A percentile compares a stretch with the other conserved stretches of the same genome.
Conservation (phyloP, 2,329 filamentous ascomycete species). For the Cercospora sp. region DNA sequence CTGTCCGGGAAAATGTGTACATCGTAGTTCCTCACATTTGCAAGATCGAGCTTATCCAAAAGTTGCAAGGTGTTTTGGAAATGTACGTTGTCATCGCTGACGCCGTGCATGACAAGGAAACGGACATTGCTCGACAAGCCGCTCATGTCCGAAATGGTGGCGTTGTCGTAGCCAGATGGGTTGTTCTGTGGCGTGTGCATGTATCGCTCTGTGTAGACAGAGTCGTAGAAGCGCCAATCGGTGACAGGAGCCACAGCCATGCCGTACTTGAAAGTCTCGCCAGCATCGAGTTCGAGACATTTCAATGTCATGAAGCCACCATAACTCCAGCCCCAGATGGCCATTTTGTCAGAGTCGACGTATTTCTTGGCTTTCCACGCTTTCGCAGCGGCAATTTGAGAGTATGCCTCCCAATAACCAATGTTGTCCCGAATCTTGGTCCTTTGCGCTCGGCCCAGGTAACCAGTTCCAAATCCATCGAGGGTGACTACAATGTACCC, state of each 20-base stretch:
- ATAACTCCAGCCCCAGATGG: slow-evolving; percentile 98
- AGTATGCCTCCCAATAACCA: slow-evolving; percentile 78
- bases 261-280: slow-evolving; percentile 88
- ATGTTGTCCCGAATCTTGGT: slow-evolving; percentile 81
- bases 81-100: slow-evolving; percentile 97
- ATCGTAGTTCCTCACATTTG: slow-evolving; percentile 86
- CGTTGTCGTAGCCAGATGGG: slow-evolving; percentile 69
- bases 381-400: slow-evolving; percentile 89
- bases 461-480: slow-evolving; percentile 90
- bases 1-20: slow-evolving; percentile 96
- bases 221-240: slow-evolving; percentile 94
- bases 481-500: slow-evolving; percentile 95
- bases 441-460: slow-evolving; percentile 78
- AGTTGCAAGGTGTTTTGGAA: slow-evolving; percentile 89
- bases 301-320: slow-evolving; percentile 95
- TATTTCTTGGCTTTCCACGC: slow-evolving; percentile 80
- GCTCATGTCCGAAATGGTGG: slow-evolving; percentile 71
- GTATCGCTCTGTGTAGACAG: slow-evolving; percentile 92
- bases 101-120: slow-evolving; percentile 93
- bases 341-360: slow-evolving; percentile 77
- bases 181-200: slow-evolving; percentile 95
- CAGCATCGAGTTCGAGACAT: slow-evolving; percentile 86
- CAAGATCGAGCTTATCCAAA: slow-evolving; percentile 81
- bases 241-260: slow-evolving; percentile 99
- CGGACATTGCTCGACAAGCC: slow-evolving; percentile 75